Conservation (phyloP, 2,329 filamentous ascomycete species). For the Epichloe sylvatica region DNA sequence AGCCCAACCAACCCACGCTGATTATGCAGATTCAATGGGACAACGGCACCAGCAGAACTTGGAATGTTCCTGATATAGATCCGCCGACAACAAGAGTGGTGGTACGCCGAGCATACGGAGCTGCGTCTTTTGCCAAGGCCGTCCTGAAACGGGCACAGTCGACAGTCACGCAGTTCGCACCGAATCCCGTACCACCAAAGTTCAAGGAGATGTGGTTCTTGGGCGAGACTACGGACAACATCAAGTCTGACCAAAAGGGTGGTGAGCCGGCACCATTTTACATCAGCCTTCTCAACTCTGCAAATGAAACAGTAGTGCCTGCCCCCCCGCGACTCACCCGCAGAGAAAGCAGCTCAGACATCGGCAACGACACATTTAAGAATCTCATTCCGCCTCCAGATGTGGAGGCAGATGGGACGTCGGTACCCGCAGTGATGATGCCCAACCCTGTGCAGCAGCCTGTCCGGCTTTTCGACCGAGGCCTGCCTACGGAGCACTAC, state of each 20-base stretch:
- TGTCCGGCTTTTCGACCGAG: slow-evolving; percentile 72
- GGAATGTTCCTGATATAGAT: slow-evolving; percentile 31
- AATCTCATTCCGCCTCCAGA: slow-evolving; percentile 49
- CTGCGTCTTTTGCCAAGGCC: slow-evolving; percentile 12
- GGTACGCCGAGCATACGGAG: slow-evolving; percentile 14
- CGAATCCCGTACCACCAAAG: slow-evolving; percentile 44
- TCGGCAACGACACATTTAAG: slow-evolving; percentile 14
- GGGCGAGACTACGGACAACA: slow-evolving; percentile 71
- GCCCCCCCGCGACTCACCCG: slow-evolving; percentile 12
- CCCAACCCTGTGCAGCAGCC: slow-evolving; percentile 62
- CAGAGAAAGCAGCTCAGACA: slow-evolving; percentile 8
- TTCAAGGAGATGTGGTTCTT: slow-evolving; percentile 64
- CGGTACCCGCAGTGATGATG: slow-evolving; percentile 57
- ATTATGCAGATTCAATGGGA: slow-evolving; percentile 66
- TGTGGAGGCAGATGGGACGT: slow-evolving; percentile 53
- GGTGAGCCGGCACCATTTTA: slow-evolving; percentile 85
- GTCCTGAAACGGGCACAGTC: slow-evolving; percentile 10
- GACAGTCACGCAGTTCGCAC: slow-evolving; percentile 22
- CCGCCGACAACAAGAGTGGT: slow-evolving; percentile 15
- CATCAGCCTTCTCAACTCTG: slow-evolving; percentile 52
- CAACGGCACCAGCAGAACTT: slow-evolving; percentile 38
- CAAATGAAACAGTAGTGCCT: slow-evolving; percentile 19
- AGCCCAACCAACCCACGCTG: slow-evolving; percentile 60
- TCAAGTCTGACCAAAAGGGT: slow-evolving; percentile 51
- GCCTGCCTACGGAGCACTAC: slow-evolving; percentile 69